Percentiles rank a stretch among this genome's conserved stretches.
phyloP scores from a whole-genome alignment of 768 basidiomycete genomes.

The Russula ochroleuca region DNA sequence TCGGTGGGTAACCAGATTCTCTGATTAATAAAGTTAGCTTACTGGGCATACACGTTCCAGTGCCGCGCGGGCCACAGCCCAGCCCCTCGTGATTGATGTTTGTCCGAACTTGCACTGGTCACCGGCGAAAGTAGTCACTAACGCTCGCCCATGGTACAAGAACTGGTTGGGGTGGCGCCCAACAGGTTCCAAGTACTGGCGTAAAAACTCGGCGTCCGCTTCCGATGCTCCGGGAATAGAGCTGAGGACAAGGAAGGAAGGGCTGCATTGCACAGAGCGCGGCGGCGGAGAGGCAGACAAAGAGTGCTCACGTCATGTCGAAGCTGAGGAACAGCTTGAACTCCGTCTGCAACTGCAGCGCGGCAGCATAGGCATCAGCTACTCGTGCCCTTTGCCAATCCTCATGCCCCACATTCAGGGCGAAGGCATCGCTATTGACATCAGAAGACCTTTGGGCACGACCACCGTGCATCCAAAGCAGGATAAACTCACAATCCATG shows the following conservation, averaged over 20 bases:
- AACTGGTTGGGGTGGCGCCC: constrained; percentile 35
- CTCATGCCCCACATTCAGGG: constrained; percentile 31
- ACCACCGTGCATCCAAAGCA: too few species aligned
- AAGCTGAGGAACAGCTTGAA: constrained; percentile 40
- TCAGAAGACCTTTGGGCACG: neutral
- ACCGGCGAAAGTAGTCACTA: constrained; percentile 41
- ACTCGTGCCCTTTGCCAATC: constrained; percentile 31
- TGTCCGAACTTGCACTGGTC: constrained; percentile 37
- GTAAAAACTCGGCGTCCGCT: constrained; percentile 28
- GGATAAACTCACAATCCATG: constrained; percentile 8
- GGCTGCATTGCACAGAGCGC: neutral
- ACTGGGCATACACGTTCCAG: constrained; percentile 35
- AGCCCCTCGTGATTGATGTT: constrained; percentile 28
- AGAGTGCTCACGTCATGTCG: constrained; percentile 36
- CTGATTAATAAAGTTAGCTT: constrained; percentile 1
- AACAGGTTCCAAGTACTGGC: constrained; percentile 32
- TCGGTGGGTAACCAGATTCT: neutral
- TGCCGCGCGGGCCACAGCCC: constrained; percentile 31
- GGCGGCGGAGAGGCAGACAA: neutral
- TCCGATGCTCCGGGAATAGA: constrained; percentile 21
- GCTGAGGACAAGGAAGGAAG: constrained; percentile 32
- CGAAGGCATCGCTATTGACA: constrained; percentile 13
- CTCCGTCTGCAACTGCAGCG: constrained; percentile 37
- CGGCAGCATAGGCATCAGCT: constrained; percentile 45
- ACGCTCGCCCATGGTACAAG: constrained; percentile 31